Evolutionary conservation across 257 asterid genomes (phyloP), one percentile per base, ranked within the genome.

Genomic region (Phtheirospermum japonicum): DNA sequence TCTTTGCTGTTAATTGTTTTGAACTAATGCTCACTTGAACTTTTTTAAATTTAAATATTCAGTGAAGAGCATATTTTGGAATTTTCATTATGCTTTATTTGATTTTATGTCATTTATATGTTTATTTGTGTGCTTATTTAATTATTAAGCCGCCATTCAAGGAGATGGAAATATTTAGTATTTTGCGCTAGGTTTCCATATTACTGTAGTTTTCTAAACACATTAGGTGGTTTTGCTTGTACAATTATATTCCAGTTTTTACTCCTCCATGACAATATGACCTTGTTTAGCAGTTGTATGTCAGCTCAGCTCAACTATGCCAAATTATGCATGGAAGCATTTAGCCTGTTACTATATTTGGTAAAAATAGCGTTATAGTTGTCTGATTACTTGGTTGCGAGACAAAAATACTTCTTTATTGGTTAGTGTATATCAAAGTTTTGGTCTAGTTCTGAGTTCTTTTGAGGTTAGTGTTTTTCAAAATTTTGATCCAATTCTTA

Each of bases 391-490:
- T 59, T 57, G 13, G 53, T 34, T 54, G n/a, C 43, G 32, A 6
- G 32, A 4, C 9, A 11, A 33, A 11, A 39, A 50, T 26, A 51
- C 17, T 30, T 34, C 14, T 59, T 46, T 49, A 42, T 46, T 14
- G 19, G 28, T 30, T n/a, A n/a, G 26, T 57, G 63, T 56, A n/a
- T 59, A 70, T 23, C 39, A 32, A 36, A 43, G 58, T 18, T 42
- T 17, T 67, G 61, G 46, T 69, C 5, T 20, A 14, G 39, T 50
- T 61, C 45, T 45, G 67, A 40, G 16, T 46, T 46, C 23, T 46
- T n/a, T 46, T n/a, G 19, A n/a, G 23, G 23, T 7, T 14, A 46
- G 53, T 46, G 53, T 6, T 46, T 14, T 7, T 4, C 2, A n/a
- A 46, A n/a, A n/a, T n/a, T n/a, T n/a, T n/a, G n/a, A 14, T 13